phyloP scores from a whole-genome alignment of 768 basidiomycete genomes.

The Fomitopsis pulvina region DNA sequence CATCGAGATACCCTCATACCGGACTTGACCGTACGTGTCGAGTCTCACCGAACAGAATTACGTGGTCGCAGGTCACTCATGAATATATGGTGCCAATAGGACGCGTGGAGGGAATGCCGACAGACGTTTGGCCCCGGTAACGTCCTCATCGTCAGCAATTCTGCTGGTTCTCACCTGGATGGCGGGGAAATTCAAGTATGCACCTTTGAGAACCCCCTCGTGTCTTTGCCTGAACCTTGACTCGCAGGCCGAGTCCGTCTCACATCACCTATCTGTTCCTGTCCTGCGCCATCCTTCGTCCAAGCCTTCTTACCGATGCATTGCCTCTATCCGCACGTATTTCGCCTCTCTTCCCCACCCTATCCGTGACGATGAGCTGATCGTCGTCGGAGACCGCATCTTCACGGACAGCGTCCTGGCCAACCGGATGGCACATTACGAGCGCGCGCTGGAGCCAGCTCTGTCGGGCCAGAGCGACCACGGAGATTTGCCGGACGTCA shows the following conservation, averaged over 20 bases:
- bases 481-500: constrained; percentile 13
- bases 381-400: constrained; percentile 87
- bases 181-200: constrained; percentile 74
- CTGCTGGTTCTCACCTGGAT: constrained; percentile 78
- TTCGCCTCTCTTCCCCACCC: constrained; percentile 58
- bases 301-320: constrained; percentile 82
- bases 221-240: not conserved
- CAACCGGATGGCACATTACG: constrained; percentile 50
- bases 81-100: constrained; percentile 35
- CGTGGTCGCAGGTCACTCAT: not conserved
- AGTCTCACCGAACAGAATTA: not conserved
- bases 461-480: constrained; percentile 13
- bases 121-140: constrained; percentile 69
- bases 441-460: not conserved
- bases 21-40: constrained; percentile 53
- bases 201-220: constrained; percentile 7
- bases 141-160: constrained; percentile 91
- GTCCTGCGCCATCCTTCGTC: constrained; percentile 70
- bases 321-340: constrained; percentile 62
- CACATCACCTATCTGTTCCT: constrained; percentile 68
- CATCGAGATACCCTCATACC: constrained; percentile 70
- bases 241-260: constrained; percentile 80
- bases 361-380: constrained; percentile 53
- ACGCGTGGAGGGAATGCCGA: constrained; percentile 70
- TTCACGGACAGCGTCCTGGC: constrained; percentile 90